phyloP scores from a whole-genome alignment of 2,329 filamentous ascomycete genomes.

The Ascochyta lentis region DNA sequence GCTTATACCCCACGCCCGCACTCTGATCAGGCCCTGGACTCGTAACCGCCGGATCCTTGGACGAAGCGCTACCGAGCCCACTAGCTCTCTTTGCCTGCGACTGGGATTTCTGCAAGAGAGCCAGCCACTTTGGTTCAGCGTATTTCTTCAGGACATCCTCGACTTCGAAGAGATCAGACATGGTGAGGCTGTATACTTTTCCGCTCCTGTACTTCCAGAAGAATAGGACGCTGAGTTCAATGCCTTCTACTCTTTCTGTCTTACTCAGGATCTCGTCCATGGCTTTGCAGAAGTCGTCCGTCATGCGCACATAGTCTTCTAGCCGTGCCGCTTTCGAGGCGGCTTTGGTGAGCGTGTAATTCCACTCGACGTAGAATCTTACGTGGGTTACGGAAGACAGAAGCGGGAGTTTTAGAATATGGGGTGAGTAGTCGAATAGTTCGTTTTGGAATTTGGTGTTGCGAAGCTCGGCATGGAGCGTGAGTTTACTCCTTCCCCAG shows the following conservation, averaged over 20 bases:
- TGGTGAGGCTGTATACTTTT: conserved; percentile 43
- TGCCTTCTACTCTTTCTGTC: conserved; percentile 34
- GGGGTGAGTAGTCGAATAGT: conserved; percentile 45
- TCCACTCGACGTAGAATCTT: conserved; percentile 47
- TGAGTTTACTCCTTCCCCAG: conserved; percentile 39
- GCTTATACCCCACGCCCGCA: conserved; percentile 45
- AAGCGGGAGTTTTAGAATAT: conserved; percentile 41
- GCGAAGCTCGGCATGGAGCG: conserved; percentile 43
- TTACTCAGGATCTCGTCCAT: conserved; percentile 41
- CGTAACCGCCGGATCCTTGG: conserved; percentile 19
- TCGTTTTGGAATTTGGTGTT: conserved; percentile 39
- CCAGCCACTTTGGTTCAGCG: conserved; percentile 42
- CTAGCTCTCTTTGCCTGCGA: not conserved
- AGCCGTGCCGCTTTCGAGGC: conserved; percentile 24
- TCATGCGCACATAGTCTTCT: conserved; percentile 42
- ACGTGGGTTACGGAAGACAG: conserved; percentile 38
- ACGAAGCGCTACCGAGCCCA: not conserved
- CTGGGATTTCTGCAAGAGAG: conserved; percentile 21
- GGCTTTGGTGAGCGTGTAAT: conserved; percentile 37
- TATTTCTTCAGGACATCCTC: conserved; percentile 45
- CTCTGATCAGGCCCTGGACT: conserved; percentile 20
- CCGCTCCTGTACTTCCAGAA: conserved; percentile 45
- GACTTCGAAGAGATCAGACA: conserved; percentile 46
- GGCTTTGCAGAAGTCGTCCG: conserved; percentile 37
- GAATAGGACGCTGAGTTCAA: conserved; percentile 44